These are phyloP conservation scores for Ophiobolus disseminans DNA, from an alignment of 2,329 filamentous ascomycete genomes.

Conservation along the genomic window DNA sequence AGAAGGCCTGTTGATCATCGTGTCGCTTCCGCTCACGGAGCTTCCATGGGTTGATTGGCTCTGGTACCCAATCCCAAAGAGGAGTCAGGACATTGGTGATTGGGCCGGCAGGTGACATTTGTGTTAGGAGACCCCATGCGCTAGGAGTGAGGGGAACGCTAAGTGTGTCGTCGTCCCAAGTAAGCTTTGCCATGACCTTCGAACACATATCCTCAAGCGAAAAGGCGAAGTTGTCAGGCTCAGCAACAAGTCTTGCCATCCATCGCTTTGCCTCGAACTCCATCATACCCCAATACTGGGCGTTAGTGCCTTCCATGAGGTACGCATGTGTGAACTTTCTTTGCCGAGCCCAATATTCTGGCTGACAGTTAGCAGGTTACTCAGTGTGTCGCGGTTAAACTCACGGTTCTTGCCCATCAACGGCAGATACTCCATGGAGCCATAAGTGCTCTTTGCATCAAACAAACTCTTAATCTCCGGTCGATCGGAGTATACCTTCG, in stretches of 20 bases:
- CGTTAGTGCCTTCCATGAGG: constrained; percentile 56
- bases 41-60: constrained; percentile 62
- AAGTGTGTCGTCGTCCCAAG: constrained; percentile 60
- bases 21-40: constrained; percentile 60
- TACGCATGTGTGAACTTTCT: constrained; percentile 61
- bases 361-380: constrained; percentile 14
- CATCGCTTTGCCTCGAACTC: constrained; percentile 63
- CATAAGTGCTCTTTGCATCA: constrained; percentile 62
- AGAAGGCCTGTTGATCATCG: constrained; percentile 61
- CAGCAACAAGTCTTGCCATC: constrained; percentile 57
- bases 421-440: constrained; percentile 64
- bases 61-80: constrained; percentile 59
- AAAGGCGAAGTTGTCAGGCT: constrained; percentile 60
- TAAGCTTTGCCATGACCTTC: constrained; percentile 63
- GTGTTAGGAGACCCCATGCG: constrained; percentile 63
- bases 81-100: constrained; percentile 65
- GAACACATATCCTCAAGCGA: constrained; percentile 64
- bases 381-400: constrained; percentile 17
- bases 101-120: constrained; percentile 65
- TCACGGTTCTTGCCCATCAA: constrained; percentile 64
- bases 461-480: constrained; percentile 60
- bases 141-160: constrained; percentile 59
- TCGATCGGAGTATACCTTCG: constrained; percentile 61
- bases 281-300: constrained; percentile 57
- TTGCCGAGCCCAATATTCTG: constrained; percentile 63